A percentile compares a stretch with the other conserved stretches of the same genome.
These are phyloP conservation scores for Pyropia yezoensis DNA, from an alignment of 23 red algal genomes.

Conservation along the genomic window DNA sequence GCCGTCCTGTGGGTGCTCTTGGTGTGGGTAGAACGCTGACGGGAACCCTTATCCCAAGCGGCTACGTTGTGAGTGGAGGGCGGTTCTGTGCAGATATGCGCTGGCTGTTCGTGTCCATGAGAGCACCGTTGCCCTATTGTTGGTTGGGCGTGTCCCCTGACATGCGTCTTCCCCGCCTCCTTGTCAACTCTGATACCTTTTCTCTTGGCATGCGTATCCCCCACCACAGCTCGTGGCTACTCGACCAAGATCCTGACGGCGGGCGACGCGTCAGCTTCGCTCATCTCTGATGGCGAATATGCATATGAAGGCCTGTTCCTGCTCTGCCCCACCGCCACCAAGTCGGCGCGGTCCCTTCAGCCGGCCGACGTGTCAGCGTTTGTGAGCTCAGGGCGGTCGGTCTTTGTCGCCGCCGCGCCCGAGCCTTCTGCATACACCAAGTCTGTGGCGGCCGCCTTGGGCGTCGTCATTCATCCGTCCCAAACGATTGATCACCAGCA, in stretches of 20 bases:
- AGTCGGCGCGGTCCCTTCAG: constrained; percentile 16
- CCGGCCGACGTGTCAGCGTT: constrained; percentile 23
- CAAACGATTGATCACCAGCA: constrained; percentile 49
- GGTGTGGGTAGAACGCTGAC: too few species aligned
- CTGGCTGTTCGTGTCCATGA: too few species aligned
- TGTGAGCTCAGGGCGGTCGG: constrained; percentile 38
- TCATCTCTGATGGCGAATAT: constrained; percentile 35
- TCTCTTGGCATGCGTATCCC: too few species aligned
- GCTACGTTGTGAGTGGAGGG: too few species aligned
- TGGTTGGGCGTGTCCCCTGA: too few species aligned
- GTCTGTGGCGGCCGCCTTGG: constrained; percentile 38
- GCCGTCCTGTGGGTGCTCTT: too few species aligned
- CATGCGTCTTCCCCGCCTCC: too few species aligned
- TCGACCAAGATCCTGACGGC: constrained; percentile 12
- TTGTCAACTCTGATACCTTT: too few species aligned
- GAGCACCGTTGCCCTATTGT: too few species aligned
- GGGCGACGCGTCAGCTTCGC: not conserved
- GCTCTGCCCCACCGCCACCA: constrained; percentile 29
- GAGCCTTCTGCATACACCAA: constrained; percentile 19
- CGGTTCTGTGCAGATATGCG: too few species aligned
- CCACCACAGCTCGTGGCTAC: too few species aligned
- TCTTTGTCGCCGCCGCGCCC: constrained; percentile 27
- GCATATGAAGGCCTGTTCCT: constrained; percentile 26
- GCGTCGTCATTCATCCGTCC: constrained; percentile 45
- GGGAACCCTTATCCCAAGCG: too few species aligned